A percentile compares a stretch with the other conserved stretches of the same genome.
Conservation (phyloP, 2,329 filamentous ascomycete species). For the Tolypocladium amazonense region DNA sequence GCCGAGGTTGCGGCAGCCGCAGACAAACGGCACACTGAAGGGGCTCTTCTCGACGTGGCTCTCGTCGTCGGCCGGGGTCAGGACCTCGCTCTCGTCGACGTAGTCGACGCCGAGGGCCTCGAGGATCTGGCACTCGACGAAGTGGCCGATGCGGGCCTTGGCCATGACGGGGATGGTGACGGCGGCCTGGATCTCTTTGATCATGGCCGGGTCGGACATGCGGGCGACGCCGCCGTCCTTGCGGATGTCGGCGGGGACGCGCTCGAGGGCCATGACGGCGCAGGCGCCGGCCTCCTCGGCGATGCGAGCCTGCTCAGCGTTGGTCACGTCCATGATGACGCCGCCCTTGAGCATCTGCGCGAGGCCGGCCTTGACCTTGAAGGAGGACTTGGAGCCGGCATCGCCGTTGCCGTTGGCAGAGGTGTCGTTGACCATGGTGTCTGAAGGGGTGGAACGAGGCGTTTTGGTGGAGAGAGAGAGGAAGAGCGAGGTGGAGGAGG, state of each 20-base stretch:
- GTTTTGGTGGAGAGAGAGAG: background rate
- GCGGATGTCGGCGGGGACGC: constrained; percentile 93
- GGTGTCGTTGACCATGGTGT: constrained; percentile 24
- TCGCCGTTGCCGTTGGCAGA: constrained; percentile 16
- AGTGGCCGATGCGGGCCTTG: constrained; percentile 94
- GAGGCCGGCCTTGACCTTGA: constrained; percentile 87
- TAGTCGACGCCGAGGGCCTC: constrained; percentile 93
- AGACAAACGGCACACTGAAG: constrained; percentile 86
- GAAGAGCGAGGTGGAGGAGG: background rate
- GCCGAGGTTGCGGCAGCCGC: constrained; percentile 87
- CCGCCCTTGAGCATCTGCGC: constrained; percentile 98
- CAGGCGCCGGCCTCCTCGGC: constrained; percentile 93
- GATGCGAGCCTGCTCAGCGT: constrained; percentile 87
- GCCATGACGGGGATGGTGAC: constrained; percentile 99
- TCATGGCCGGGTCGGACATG: constrained; percentile 93
- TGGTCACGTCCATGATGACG: constrained; percentile 98
- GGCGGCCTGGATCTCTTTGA: constrained; percentile 86
- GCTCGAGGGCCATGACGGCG: constrained; percentile 97
- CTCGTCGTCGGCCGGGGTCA: constrained; percentile 84
- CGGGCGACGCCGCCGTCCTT: constrained; percentile 85
- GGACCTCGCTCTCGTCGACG: constrained; percentile 95
- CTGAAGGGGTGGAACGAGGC: background rate
- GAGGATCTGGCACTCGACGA: constrained; percentile 97
- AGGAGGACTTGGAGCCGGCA: constrained; percentile 38
- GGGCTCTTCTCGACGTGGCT: constrained; percentile 85